Conservation (phyloP, 345 rosid genomes). For the Chamaenerion angustifolium region DNA sequence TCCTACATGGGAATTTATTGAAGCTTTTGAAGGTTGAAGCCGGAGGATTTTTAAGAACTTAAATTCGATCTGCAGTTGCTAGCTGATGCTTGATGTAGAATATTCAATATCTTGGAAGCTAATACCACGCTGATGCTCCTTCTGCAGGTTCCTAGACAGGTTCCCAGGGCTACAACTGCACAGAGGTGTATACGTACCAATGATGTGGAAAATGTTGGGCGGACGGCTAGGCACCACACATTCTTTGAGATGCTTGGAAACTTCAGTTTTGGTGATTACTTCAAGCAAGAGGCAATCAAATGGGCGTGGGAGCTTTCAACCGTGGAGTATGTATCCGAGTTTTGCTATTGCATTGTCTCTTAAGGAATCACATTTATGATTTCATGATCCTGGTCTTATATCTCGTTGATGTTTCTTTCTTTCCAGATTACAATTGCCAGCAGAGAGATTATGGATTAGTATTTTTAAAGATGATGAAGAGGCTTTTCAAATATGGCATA, state of each 20-base stretch:
- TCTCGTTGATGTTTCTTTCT: background rate
- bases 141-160: constrained; percentile 60
- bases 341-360: constrained; percentile 6
- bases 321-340: constrained; percentile 33
- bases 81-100: no score
- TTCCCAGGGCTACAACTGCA: constrained; percentile 74
- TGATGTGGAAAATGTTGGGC: constrained; percentile 91
- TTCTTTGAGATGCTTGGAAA: constrained; percentile 98
- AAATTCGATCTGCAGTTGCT: no score
- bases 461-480: constrained; percentile 81
- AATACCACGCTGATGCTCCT: constrained; percentile 3
- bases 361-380: no score
- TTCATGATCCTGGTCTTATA: background rate
- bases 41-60: no score
- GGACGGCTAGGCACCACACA: constrained; percentile 77
- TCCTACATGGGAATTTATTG: background rate
- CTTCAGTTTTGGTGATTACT: constrained; percentile 94
- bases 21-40: background rate
- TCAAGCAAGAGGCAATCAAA: constrained; percentile 76
- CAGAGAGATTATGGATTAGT: constrained; percentile 70
- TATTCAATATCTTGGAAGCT: no score
- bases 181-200: constrained; percentile 91
- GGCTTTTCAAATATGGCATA: constrained; percentile 73
- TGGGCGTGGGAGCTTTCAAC: constrained; percentile 99
- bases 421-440: constrained; percentile 51